Percentiles rank a stretch among this genome's conserved stretches.
Evolutionary conservation across 2,329 filamentous ascomycete species (phyloP).

Genomic region (Apiospora koreana): DNA sequence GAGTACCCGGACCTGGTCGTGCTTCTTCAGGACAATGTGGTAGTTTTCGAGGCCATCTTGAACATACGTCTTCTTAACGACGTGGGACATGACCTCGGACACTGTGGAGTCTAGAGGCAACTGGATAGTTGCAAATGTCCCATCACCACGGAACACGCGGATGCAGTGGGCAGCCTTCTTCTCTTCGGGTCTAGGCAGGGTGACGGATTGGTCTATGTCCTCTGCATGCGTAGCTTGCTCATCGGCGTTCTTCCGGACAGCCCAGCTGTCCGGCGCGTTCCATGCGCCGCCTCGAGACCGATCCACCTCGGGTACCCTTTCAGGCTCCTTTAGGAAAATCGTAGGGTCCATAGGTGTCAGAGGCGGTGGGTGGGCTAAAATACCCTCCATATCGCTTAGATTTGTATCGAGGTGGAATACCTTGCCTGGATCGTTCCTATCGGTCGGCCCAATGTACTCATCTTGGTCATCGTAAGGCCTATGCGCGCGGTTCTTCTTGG

Average conservation of each 20-base stretch:
- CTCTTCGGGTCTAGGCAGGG: constrained; percentile 70
- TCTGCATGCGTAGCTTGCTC: constrained; percentile 58
- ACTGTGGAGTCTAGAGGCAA: constrained; percentile 83
- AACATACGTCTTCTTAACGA: constrained; percentile 92
- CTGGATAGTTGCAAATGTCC: constrained; percentile 90
- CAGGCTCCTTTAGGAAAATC: constrained; percentile 37
- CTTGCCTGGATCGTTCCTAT: constrained; percentile 59
- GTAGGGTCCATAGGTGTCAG: constrained; percentile 69
- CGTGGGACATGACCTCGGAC: constrained; percentile 81
- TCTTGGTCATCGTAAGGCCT: constrained; percentile 54
- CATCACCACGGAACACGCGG: constrained; percentile 90
- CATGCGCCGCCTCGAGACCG: constrained; percentile 60
- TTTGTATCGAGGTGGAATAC: constrained; percentile 85
- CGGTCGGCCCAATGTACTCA: constrained; percentile 61
- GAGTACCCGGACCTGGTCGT: constrained; percentile 83
- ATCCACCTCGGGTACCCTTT: constrained; percentile 27
- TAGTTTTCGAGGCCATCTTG: constrained; percentile 91
- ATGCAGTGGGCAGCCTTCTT: constrained; percentile 83
- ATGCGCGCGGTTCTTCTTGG: constrained; percentile 53
- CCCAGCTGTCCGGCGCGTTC: constrained; percentile 97
- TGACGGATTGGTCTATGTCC: constrained; percentile 69
- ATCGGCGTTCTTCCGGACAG: constrained; percentile 73
- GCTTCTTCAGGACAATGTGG: constrained; percentile 92
- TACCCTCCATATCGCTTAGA: constrained; percentile 87
- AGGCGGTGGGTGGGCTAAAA: constrained; percentile 70